Percentiles rank a stretch among this genome's conserved stretches.
Conservation (phyloP, 495 filamentous ascomycete genomes). For the Penicillium longicatenatum region DNA sequence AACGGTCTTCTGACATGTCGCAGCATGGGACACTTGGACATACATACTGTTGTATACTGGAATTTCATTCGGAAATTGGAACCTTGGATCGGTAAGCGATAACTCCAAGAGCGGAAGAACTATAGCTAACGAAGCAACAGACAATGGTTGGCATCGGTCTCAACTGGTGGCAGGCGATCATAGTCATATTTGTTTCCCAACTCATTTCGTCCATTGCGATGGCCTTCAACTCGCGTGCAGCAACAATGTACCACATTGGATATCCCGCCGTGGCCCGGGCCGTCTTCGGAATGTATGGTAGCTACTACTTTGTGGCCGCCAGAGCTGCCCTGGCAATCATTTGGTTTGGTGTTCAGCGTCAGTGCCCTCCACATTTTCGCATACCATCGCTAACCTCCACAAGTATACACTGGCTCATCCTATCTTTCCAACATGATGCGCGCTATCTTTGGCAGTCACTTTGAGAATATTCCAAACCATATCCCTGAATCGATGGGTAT, state of each 20-base stretch:
- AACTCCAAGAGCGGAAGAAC: no score
- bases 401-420: background rate
- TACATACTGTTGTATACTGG: background rate
- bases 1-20: background rate
- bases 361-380: background rate
- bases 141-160: constrained; percentile 6
- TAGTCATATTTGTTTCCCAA: constrained; percentile 2
- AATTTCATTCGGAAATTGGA: constrained; percentile 4
- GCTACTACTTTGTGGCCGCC: background rate
- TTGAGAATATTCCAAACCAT: background rate
- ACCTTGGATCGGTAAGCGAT: background rate
- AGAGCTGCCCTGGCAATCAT: constrained; percentile 2
- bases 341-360: constrained; percentile 3
- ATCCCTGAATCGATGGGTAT: background rate
- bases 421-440: constrained; percentile 1
- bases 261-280: constrained; percentile 1
- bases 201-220: constrained; percentile 2
- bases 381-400: background rate
- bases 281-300: constrained; percentile 1
- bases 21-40: constrained; percentile 2
- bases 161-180: constrained; percentile 6
- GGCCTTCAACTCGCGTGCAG: constrained; percentile 3
- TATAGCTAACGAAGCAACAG: background rate
- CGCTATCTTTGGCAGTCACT: constrained; percentile 1
- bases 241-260: background rate